phyloP scores from a whole-genome alignment of 768 basidiomycete species.

The Tulasnella sp. region DNA sequence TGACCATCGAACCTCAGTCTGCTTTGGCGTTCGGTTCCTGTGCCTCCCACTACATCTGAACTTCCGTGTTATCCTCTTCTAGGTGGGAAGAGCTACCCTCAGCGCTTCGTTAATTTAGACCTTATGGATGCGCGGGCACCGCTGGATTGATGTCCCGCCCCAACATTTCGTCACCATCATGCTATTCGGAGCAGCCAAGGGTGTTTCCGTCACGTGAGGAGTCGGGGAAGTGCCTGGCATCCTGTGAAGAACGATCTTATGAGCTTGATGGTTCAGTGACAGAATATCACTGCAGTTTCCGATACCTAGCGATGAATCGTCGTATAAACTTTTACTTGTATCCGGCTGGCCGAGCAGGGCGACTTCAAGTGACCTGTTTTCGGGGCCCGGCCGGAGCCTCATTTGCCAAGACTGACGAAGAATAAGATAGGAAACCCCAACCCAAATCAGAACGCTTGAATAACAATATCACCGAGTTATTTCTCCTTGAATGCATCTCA shows the following conservation, averaged over 20 bases:
- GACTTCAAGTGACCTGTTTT: too few species aligned
- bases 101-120: constrained; percentile 12
- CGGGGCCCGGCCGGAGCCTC: too few species aligned
- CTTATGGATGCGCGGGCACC: neutral
- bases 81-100: neutral
- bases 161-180: neutral
- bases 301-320: neutral
- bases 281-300: neutral
- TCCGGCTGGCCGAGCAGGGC: too few species aligned
- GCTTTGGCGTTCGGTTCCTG: neutral
- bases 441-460: neutral
- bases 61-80: neutral
- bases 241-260: neutral
- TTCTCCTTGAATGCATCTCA: neutral
- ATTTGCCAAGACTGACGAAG: too few species aligned
- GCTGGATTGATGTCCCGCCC: neutral
- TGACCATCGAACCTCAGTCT: neutral
- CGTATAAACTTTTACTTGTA: neutral
- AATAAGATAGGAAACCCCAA: neutral
- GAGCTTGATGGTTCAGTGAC: neutral
- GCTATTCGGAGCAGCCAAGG: neutral
- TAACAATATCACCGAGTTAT: neutral
- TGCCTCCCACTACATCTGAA: neutral
- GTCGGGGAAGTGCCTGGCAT: neutral
- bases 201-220: neutral